Evolutionary conservation across 176 grass and related monocot genomes (phyloP), one percentile per base, ranked within the genome.

Genomic region (Miscanthus lutarioriparius): DNA sequence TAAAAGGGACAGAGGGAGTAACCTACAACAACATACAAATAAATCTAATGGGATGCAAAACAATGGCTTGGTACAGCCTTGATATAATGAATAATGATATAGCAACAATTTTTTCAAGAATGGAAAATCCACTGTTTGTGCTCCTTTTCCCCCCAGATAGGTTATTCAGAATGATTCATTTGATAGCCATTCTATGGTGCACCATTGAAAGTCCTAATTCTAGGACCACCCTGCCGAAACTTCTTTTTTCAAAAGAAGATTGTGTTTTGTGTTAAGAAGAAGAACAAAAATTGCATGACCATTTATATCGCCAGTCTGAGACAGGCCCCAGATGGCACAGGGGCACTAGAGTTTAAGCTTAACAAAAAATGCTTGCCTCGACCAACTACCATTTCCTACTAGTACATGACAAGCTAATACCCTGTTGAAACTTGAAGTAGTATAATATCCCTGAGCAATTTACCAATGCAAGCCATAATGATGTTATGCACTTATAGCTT

Each of bases 161-260:
- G 76, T 10, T 23, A 33, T 51, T 85, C 49, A 27, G 82, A 14
- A 23, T 69, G 38, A 35, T 51, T n/a, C 40, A 53, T 81, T 84
- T 54, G 9, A 81, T 40, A 2, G 6, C 30, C 6, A 70, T 39
- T 64, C 20, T 19, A 76, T 48, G 23, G 28, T 47, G 5, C 44
- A 47, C 16, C 22, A 66, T 26, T 1, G 9, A 79, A 54, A 53
- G 79, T n/a, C 27, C 41, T 40, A 81, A 8, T 48, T 47, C 54
- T 43, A 48, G 36, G 2, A 23, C 0, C 0, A 0, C 49, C 30
- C 3, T 20, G 10, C 28, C n/a, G 12, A 45, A 85, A 76, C 45
- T 30, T 75, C 15, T 30, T 75, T 48, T 8, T 54, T 25, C 56
- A 62, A 26, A 8, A 62, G n/a, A 62, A 62, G 10, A 1, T 62